Conservation (phyloP, 768 basidiomycete genomes). For the Mycena amicta region DNA sequence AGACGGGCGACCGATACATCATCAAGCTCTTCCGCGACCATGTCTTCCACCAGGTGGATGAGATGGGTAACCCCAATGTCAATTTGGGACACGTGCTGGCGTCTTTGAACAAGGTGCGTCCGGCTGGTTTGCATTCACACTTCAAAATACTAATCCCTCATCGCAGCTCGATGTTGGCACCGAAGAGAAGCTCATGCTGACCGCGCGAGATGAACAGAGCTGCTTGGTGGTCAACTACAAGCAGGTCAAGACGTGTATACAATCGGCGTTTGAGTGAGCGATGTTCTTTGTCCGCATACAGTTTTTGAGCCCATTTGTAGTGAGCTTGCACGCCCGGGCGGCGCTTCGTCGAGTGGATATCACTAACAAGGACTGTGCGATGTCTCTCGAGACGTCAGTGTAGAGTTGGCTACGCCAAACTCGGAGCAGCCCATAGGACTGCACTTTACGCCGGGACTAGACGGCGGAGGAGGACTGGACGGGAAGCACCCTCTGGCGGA, state of each 20-base stretch:
- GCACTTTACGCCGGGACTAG: too few relatives aligned
- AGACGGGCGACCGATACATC: slow-evolving; percentile 97
- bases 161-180: slow-evolving; percentile 86
- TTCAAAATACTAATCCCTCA: slow-evolving; percentile 1
- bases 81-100: slow-evolving; percentile 90
- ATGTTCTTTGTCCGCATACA: background rate
- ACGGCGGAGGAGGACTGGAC: too few relatives aligned
- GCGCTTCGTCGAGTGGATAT: slow-evolving; percentile 10
- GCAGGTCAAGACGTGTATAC: slow-evolving; percentile 85
- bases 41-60: slow-evolving; percentile 97
- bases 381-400: background rate
- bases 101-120: slow-evolving; percentile 86
- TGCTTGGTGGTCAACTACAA: slow-evolving; percentile 93
- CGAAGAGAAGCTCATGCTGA: slow-evolving; percentile 93
- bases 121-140: background rate
- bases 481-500: too few relatives aligned
- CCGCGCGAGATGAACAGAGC: slow-evolving; percentile 93
- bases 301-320: slow-evolving; percentile 30
- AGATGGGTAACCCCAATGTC: slow-evolving; percentile 84
- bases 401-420: too few relatives aligned
- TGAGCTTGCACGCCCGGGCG: slow-evolving; percentile 46
- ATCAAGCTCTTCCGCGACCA: slow-evolving; percentile 98
- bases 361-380: slow-evolving; percentile 1
- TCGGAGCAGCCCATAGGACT: too few relatives aligned
- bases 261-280: slow-evolving; percentile 79